These are phyloP conservation scores for Pelagophyceae sp. DNA, from an alignment of 352 stramenopile species.

Conservation along the genomic window DNA sequence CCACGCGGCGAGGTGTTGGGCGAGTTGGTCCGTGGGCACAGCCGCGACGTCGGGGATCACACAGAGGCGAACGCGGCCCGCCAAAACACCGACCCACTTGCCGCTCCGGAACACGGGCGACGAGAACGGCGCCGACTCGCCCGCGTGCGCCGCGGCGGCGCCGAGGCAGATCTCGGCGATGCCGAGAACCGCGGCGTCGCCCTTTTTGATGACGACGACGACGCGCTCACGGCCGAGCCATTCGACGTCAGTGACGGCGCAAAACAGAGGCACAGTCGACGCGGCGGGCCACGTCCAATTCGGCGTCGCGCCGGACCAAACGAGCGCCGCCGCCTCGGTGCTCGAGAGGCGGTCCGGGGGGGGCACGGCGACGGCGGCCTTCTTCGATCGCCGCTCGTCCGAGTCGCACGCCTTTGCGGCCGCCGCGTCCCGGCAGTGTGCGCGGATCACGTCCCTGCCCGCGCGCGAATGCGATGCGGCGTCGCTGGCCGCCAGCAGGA, in stretches of 20 bases:
- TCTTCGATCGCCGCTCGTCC: neutral
- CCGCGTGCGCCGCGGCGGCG: neutral
- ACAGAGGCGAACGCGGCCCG: neutral
- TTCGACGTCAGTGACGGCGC: slow-evolving; percentile 20
- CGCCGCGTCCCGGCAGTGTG: neutral
- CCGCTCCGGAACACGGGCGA: neutral
- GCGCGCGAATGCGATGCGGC: too few species aligned
- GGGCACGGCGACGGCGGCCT: neutral
- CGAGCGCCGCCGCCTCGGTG: neutral
- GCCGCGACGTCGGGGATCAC: neutral
- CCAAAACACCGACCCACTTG: neutral
- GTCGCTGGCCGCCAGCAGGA: neutral
- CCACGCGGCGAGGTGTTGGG: neutral
- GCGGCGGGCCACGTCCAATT: slow-evolving; percentile 15
- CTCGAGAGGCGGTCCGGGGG: neutral
- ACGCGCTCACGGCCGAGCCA: slow-evolving; percentile 20
- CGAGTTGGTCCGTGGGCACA: neutral
- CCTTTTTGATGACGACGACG: slow-evolving; percentile 11
- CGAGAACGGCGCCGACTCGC: neutral
- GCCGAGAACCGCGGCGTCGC: slow-evolving; percentile 16
- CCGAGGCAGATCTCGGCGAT: slow-evolving; percentile 21
- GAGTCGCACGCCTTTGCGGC: neutral
- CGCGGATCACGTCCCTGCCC: too few species aligned
- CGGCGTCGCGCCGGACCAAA: slow-evolving; percentile 10
- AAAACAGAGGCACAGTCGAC: slow-evolving; percentile 21